A percentile compares a stretch with the other conserved stretches of the same genome.
These are phyloP conservation scores for Vaccinium corymbosum DNA, from an alignment of 148 eudicot species.

Conservation along the genomic window DNA sequence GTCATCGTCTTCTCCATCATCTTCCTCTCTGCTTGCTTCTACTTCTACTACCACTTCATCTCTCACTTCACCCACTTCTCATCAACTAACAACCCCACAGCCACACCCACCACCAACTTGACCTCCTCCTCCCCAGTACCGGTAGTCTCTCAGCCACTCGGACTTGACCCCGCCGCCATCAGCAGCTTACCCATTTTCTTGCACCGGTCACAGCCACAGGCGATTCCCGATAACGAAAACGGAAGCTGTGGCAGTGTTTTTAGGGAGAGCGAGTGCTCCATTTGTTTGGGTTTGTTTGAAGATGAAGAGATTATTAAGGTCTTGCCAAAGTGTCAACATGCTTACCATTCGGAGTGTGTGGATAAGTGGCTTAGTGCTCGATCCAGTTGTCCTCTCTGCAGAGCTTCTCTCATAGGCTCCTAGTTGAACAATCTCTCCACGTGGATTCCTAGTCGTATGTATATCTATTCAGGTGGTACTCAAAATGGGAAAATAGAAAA, in stretches of 20 bases:
- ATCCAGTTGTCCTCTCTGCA: constrained; percentile 27
- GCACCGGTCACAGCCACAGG: neutral
- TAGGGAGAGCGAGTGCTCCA: constrained; percentile 19
- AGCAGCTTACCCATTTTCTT: constrained; percentile 10
- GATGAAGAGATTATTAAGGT: constrained; percentile 23
- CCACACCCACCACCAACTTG: neutral
- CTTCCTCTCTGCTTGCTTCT: constrained; percentile 15
- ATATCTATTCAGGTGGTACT: neutral
- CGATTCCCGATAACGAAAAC: neutral
- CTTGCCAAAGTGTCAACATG: constrained; percentile 21
- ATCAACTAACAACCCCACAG: neutral
- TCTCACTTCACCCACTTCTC: constrained; percentile 7
- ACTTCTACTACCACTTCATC: constrained; percentile 12
- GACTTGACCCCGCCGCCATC: constrained; percentile 16
- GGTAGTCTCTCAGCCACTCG: neutral
- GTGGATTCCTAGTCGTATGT: neutral
- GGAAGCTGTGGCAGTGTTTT: neutral
- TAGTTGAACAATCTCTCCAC: neutral
- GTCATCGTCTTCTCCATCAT: neutral
- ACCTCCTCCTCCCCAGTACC: neutral
- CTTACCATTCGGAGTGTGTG: constrained; percentile 24
- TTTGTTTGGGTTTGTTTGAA: constrained; percentile 20
- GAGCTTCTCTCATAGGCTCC: constrained; percentile 16
- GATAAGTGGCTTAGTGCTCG: constrained; percentile 19
- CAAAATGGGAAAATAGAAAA: neutral